Evolutionary conservation across 2,329 filamentous ascomycete species (phyloP), one percentile per base, ranked within the genome.

Genomic region (Fusarium sp.): DNA sequence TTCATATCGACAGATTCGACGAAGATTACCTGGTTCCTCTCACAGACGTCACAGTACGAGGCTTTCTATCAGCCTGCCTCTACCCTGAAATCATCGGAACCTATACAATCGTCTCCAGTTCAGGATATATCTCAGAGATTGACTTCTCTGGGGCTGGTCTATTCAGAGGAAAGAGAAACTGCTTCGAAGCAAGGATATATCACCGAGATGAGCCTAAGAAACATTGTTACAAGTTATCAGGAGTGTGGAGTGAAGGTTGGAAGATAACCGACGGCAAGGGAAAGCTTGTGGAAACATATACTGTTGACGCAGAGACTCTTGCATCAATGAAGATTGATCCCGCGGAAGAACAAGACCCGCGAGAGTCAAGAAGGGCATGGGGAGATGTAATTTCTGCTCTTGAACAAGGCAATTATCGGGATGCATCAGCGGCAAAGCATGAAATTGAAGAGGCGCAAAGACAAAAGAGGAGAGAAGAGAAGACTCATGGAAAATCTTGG

Each of bases 351-450:
- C 93, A 97, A 80, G 92, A 95, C 68, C 86, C 91, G 3, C 90
- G 93, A 75, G 94, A 97, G 81, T 92, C 91, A 11, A 86, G 93
- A 13, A 86, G 89, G 38, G 94, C 94, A 2, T 97, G 94, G 94
- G 83, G 84, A 31, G 91, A 91, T 66, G 93, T 97, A 5, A 90
- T 92, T 0, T 84, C 85, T 5, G 92, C 89, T 24, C 91, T 97
- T 59, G 80, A 84, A n/a, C 84, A 84, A 61, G 92, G 92, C 24
- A 91, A 97, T 75, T 91, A 95, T 86, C 89, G 93, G 57, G 83
- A 84, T 8, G 92, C 91, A 0, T 87, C 88, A 0, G 79, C 80
- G 1, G 91, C 94, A 75, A 97, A 97, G 82, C 88, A 86, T 10
- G 89, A 90, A 75, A 92, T 97, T 58, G 94, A 97, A 78, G 91